Base-by-base conservation (phyloP, 1,139 yeast species). In the Kurtzmaniella quercitrusa region DNA sequence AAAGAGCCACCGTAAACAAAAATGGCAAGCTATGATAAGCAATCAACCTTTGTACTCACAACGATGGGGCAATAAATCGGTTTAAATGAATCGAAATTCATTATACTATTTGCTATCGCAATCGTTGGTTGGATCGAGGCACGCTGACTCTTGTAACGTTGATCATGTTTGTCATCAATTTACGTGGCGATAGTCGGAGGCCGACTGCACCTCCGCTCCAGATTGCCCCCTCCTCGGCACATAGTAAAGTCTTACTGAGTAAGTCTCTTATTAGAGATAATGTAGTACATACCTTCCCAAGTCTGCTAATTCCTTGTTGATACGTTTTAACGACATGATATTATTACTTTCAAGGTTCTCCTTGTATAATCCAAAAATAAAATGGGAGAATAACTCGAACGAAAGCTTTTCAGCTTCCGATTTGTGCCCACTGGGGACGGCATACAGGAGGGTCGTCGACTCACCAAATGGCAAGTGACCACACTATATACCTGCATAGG, bases 281-380 rank as follows among this genome's bases (percentile, higher is more conserved):
- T 12, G 26, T 18, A 14, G 45, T 51, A 83, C 93, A 69, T 78
- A 84, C 93, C 88, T 84, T 66, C 96, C 96, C 63, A 91, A 79
- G 70, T 91, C 98, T 57, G 86, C 84, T 61, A 91, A 80, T 73
- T 91, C 98, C 74, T 91, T 91, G 74, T 88, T 88, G 62, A 91
- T 89, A 80, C 98, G 91, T 73, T 91, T 91, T 60, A 82, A 79
- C 58, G 96, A 89, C 95, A 88, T 88, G 60, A 43, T 49, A 38
- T 28, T 33, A 34, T 26, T 34, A 35, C 18, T 30, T 14, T 30
- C 34, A 30, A 30, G 16, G 34, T 14, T 18, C 12, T 5, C 12
- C 6, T 34, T 9, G 9, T 34, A 16, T 14, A 36, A 36, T 18
- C 34, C 16, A 30, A 30, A 30, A 30, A 30, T 30, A 30, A 30